These are phyloP conservation scores for Melampsora larici-populina DNA, from an alignment of 1,284 basidiomycete genomes.

Conservation along the genomic window DNA sequence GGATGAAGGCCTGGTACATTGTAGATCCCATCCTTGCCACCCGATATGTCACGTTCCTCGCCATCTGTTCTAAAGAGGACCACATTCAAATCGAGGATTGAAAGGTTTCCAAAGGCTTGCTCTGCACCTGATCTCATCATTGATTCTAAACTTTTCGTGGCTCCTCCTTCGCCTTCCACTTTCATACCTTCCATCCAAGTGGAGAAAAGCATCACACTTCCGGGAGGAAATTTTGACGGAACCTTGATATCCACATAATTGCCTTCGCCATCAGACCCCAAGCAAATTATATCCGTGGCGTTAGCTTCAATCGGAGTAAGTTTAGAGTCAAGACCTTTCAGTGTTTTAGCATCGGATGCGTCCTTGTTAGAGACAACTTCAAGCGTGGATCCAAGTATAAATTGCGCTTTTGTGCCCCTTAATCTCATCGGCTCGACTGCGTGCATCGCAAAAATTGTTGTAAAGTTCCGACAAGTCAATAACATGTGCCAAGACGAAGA, in stretches of 20 bases:
- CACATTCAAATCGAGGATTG: constrained; percentile 75
- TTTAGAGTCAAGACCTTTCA: constrained; percentile 71
- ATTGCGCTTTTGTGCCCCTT: constrained; percentile 70
- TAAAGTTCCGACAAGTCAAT: neutral
- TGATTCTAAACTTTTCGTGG: constrained; percentile 54
- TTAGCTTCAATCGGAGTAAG: constrained; percentile 63
- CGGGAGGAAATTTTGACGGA: constrained; percentile 82
- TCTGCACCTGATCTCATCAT: constrained; percentile 59
- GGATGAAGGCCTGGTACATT: constrained; percentile 69
- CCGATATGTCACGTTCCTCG: constrained; percentile 82
- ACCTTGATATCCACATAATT: constrained; percentile 72
- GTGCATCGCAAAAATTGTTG: neutral
- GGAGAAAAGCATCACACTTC: constrained; percentile 83
- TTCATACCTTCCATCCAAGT: constrained; percentile 71
- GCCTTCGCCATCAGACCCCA: constrained; percentile 65
- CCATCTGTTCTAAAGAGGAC: constrained; percentile 76
- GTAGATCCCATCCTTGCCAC: constrained; percentile 66
- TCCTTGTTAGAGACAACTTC: constrained; percentile 65
- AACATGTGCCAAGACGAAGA: neutral
- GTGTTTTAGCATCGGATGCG: constrained; percentile 60
- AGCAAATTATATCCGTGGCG: constrained; percentile 57
- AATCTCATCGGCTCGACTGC: constrained; percentile 78
- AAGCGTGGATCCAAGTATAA: constrained; percentile 72
- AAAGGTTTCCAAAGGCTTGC: constrained; percentile 62
- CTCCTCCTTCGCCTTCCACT: constrained; percentile 66